Evolutionary conservation across 805 yeast genomes (phyloP).

Genomic region (Starmerella potacharoeniae): DNA sequence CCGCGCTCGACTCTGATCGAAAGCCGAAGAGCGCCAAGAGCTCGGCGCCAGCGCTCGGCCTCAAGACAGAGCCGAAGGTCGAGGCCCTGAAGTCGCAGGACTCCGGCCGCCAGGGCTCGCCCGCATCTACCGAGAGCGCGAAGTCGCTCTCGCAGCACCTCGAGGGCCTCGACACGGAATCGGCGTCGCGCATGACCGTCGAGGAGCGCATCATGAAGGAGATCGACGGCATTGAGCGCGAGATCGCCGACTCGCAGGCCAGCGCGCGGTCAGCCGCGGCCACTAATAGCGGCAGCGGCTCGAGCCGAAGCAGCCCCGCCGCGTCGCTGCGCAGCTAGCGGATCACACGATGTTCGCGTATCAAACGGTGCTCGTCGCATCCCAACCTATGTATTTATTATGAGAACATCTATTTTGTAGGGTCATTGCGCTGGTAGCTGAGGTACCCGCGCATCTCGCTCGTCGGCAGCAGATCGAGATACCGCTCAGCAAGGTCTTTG

Average conservation of each 20-base stretch:
- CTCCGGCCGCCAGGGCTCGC: not conserved
- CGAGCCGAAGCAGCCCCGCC: not conserved
- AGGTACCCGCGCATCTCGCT: conserved; percentile 60
- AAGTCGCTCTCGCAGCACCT: not conserved
- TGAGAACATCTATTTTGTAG: conserved; percentile 42
- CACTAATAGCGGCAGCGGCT: not conserved
- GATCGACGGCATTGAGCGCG: not conserved
- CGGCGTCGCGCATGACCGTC: not conserved
- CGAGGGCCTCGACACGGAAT: not conserved
- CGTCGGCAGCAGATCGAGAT: conserved; percentile 63
- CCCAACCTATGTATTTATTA: not conserved
- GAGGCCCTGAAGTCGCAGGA: not conserved
- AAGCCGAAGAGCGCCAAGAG: too few relatives aligned
- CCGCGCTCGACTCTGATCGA: too few relatives aligned
- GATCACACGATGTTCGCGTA: too few relatives aligned
- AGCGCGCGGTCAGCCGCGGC: not conserved
- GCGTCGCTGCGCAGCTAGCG: too few relatives aligned
- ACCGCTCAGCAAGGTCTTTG: conserved; percentile 55
- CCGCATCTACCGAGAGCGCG: not conserved
- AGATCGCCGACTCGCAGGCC: not conserved
- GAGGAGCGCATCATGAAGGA: conserved; percentile 4
- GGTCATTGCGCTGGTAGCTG: conserved; percentile 86
- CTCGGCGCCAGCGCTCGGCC: too few relatives aligned
- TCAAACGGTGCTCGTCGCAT: too few relatives aligned
- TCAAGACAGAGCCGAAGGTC: not conserved